Evolutionary conservation across 2,329 filamentous ascomycete genomes (phyloP), one percentile per base, ranked within the genome.

Genomic region (Lasiodiplodia theobromae): DNA sequence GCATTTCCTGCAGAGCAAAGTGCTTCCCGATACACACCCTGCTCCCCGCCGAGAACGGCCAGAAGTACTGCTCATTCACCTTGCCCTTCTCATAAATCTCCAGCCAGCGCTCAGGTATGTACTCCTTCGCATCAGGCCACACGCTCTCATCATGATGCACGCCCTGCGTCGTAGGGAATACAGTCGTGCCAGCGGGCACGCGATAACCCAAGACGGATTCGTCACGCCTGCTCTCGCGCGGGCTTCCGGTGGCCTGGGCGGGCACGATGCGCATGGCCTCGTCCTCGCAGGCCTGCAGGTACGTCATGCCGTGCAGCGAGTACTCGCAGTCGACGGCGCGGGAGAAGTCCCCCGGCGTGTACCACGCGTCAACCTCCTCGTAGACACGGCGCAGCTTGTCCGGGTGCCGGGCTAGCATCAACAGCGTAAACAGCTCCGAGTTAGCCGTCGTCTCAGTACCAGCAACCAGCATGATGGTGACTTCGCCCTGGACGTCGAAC

Each of bases 191-290:
- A 0, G 73, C 75, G 23, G 79, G 79, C 37, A 81, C 73, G 47
- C 76, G 72, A 47, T 73, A 75, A n/a, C 77, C 77, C 52, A 79
- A 76, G 21, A 81, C 74, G 12, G 75, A 73, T 67, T 80, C 70
- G 11, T 79, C 79, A n/a, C 78, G 78, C 7, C 71, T 38, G 12
- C 79, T 74, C 60, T 78, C 73, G n/a, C 79, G 75, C n/a, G 79
- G 79, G 2, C 81, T 74, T 16, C 75, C 75, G 40, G 78, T 78
- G 0, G 77, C 77, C 11, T 81, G 79, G 0, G 79, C 77, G 4
- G 79, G 79, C 1, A 77, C 77, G 74, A 81, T 75, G 12, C 79
- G 76, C 77, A 81, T 78, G 0, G 78, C 76, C 71, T 81, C 79
- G 68, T 81, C 79, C 65, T 80, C 78, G 64, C 79, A 81, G 16